Percentiles rank a stretch among this genome's conserved stretches.
Evolutionary conservation across 257 asterid species (phyloP).

Genomic region (Oldenlandia corymbosa): DNA sequence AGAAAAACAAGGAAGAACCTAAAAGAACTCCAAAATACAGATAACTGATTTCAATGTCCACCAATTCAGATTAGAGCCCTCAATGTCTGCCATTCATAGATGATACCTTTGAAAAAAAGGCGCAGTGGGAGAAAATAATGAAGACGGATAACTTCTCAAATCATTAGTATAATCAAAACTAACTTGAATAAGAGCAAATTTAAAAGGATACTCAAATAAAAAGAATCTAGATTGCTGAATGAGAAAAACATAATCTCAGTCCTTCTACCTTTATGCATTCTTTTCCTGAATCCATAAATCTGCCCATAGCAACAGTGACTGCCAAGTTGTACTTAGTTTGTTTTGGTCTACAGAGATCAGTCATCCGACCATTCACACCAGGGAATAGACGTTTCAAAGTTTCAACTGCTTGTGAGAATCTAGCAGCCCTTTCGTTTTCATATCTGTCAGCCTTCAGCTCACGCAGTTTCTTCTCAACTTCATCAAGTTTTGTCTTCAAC

Average conservation of each 20-base stretch:
- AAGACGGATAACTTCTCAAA: not conserved
- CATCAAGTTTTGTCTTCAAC: constrained; percentile 70
- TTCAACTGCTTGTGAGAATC: constrained; percentile 83
- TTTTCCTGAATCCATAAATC: constrained; percentile 98
- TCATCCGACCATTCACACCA: constrained; percentile 99
- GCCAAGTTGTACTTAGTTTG: constrained; percentile 93
- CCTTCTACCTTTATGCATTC: constrained; percentile 86
- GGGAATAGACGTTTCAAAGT: constrained; percentile 88
- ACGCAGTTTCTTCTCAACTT: constrained; percentile 72
- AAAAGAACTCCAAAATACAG: no score
- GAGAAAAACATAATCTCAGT: constrained; percentile 15
- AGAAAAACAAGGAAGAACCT: not conserved
- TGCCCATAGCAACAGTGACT: constrained; percentile 99
- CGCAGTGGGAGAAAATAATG: not conserved
- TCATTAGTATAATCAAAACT: not conserved
- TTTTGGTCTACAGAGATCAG: constrained; percentile 94
- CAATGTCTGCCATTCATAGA: not conserved
- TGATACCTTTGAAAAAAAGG: not conserved
- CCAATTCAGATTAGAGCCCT: not conserved
- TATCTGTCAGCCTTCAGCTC: constrained; percentile 94
- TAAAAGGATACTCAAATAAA: not conserved
- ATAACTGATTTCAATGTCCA: not conserved
- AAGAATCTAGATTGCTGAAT: not conserved
- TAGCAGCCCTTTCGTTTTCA: constrained; percentile 90
- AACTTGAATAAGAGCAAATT: not conserved